A percentile compares a stretch with the other conserved stretches of the same genome.
phyloP scores from a whole-genome alignment of 148 eudicot species.

The Silene latifolia region DNA sequence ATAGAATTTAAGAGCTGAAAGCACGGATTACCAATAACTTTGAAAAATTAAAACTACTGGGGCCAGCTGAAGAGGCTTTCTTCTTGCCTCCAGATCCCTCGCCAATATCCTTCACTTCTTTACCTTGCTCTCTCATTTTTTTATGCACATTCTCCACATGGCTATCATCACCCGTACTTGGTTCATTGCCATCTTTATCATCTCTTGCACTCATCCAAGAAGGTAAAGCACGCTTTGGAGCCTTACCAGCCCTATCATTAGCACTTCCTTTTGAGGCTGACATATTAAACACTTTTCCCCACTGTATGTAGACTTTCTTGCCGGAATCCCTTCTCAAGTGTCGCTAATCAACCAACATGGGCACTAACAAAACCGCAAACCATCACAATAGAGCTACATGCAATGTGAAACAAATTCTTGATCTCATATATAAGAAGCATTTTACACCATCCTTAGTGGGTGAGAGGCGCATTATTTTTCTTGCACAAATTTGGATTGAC shows the following conservation, averaged over 20 bases:
- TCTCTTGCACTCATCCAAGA: slow-evolving; percentile 88
- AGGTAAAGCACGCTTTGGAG: slow-evolving; percentile 59
- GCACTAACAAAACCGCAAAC: slow-evolving; percentile 3
- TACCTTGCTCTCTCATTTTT: slow-evolving; percentile 30
- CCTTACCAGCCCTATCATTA: slow-evolving; percentile 25
- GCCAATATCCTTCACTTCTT: slow-evolving; percentile 20
- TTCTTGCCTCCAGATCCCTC: slow-evolving; percentile 22
- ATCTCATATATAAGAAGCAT: neutral
- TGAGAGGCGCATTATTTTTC: neutral
- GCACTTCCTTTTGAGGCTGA: slow-evolving; percentile 39
- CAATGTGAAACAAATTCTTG: neutral
- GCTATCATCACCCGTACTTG: slow-evolving; percentile 21
- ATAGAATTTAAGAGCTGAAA: neutral
- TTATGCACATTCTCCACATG: slow-evolving; percentile 21
- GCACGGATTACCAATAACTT: slow-evolving; percentile 56
- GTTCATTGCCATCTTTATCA: too few species aligned
- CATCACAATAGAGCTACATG: neutral
- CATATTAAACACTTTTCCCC: slow-evolving; percentile 26
- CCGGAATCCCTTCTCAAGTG: neutral
- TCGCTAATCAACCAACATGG: neutral
- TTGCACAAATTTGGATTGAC: too few species aligned
- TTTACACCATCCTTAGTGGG: neutral
- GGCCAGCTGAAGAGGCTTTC: slow-evolving; percentile 32
- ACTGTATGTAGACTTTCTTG: neutral
- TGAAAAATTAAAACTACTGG: slow-evolving; percentile 39